These are phyloP conservation scores for Candida sanyiensis DNA, from an alignment of 805 yeast species.

Conservation along the genomic window DNA sequence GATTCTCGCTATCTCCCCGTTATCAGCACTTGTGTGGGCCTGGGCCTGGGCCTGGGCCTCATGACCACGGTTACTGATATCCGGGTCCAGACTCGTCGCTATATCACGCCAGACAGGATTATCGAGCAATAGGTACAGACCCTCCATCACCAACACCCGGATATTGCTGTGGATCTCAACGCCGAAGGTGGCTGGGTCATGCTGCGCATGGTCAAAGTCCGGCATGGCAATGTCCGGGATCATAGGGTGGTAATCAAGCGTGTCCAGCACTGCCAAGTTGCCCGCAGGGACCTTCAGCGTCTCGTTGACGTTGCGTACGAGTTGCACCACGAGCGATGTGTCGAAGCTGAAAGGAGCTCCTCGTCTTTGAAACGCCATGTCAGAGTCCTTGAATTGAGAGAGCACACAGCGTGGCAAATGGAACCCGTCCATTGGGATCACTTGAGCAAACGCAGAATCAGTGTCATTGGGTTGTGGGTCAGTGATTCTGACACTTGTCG, in stretches of 20 bases:
- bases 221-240: slow-evolving; percentile 36
- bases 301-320: slow-evolving; percentile 12
- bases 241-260: slow-evolving; percentile 4
- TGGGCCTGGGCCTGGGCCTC: too few relatives aligned
- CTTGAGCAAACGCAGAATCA: slow-evolving; percentile 33
- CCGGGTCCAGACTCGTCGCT: slow-evolving; percentile 28
- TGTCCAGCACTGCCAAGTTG: slow-evolving; percentile 10
- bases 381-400: slow-evolving; percentile 46
- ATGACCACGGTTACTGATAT: too few relatives aligned
- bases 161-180: slow-evolving; percentile 11
- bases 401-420: slow-evolving; percentile 52
- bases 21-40: too few relatives aligned
- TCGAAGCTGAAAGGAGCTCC: slow-evolving; percentile 91
- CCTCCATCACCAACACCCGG: slow-evolving; percentile 18
- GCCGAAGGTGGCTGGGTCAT: slow-evolving; percentile 16
- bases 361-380: slow-evolving; percentile 53
- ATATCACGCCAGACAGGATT: slow-evolving; percentile 31
- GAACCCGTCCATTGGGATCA: slow-evolving; percentile 72
- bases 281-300: slow-evolving; percentile 13
- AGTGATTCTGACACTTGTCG: slow-evolving; percentile 19
- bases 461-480: neutral
- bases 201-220: slow-evolving; percentile 15
- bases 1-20: slow-evolving; percentile 7
- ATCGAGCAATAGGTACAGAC: slow-evolving; percentile 15
- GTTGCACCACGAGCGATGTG: slow-evolving; percentile 21